Evolutionary conservation across 495 filamentous ascomycete genomes (phyloP), one percentile per base, ranked within the genome.

Genomic region (Aspergillus cristatus): DNA sequence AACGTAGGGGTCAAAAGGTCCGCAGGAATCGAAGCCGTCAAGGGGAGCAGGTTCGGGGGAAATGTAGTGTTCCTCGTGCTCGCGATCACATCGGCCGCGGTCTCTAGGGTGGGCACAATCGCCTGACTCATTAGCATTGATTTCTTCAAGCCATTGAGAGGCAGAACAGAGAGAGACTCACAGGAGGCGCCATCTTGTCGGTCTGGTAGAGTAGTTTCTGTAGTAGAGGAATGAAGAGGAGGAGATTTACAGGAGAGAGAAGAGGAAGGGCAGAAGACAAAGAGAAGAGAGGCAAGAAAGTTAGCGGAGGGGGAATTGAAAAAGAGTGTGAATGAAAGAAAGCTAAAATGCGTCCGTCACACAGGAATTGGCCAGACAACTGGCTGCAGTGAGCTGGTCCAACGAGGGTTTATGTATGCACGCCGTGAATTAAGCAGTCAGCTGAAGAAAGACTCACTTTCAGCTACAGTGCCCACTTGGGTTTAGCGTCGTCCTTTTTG

Each of bases 1-100:
- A 81, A 70, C 13, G 86, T 86, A 7, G 91, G 91, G 6, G 90
- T 98, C 51, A 96, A 68, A 24, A 95, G 78, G 58, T 95, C 93
- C 47, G 87, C 87, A 2, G 88, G 74, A 35, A 97, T 84, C 28
- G 88, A 80, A 26, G 86, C 79, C 55, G 81, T 90, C 31, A 98
- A 50, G 0, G 91, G 89, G 7, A 97, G 74, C 18, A 93, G 71
- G 47, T 94, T 97, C 24, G 91, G 80, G 25, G 81, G 53, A 45
- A 73, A 77, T 40, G 67, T 48, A 28, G 66, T 57, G 45, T 58
- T 57, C 51, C 56, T 56, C 6, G 70, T 68, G 25, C 63, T 55
- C 7, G 65, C 53, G 32, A 86, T 63, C 14, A 82, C 56, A 20
- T 78, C 67, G 36, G 39, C 54, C 34, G 63, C 65, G 20, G 58